phyloP scores from a whole-genome alignment of 2,329 filamentous ascomycete species.

The Fusarium sambucinum region DNA sequence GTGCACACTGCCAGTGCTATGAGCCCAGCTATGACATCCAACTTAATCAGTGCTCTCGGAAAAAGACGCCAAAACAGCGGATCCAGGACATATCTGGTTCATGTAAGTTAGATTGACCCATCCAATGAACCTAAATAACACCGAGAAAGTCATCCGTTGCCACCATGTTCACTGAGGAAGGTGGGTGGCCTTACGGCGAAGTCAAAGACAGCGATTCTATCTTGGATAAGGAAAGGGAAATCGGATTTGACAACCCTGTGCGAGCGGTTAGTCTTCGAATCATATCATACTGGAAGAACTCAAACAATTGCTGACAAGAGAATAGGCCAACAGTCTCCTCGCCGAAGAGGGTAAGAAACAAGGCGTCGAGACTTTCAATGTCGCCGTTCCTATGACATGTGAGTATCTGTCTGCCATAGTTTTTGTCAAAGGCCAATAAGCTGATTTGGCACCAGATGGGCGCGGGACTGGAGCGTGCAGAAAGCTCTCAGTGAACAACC shows the following conservation, averaged over 20 bases:
- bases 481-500: slow-evolving; percentile 52
- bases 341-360: slow-evolving; percentile 47
- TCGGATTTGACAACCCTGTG: slow-evolving; percentile 46
- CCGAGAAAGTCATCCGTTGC: slow-evolving; percentile 46
- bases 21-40: slow-evolving; percentile 40
- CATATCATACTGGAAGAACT: not conserved
- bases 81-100: slow-evolving; percentile 50
- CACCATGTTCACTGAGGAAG: slow-evolving; percentile 45
- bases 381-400: slow-evolving; percentile 50
- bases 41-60: slow-evolving; percentile 53
- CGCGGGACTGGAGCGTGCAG: slow-evolving; percentile 51
- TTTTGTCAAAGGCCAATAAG: no score
- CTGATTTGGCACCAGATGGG: slow-evolving; percentile 47
- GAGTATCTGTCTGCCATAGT: slow-evolving; percentile 5
- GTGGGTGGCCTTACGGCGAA: slow-evolving; percentile 50
- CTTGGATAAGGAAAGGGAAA: slow-evolving; percentile 48
- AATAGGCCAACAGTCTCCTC: slow-evolving; percentile 48
- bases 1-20: slow-evolving; percentile 53
- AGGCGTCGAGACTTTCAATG: slow-evolving; percentile 49
- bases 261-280: slow-evolving; percentile 45
- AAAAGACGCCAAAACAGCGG: slow-evolving; percentile 46
- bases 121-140: not conserved
- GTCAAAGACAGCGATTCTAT: slow-evolving; percentile 51
- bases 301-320: not conserved
- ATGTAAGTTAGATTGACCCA: slow-evolving; percentile 41